phyloP scores from a whole-genome alignment of 2,329 filamentous ascomycete species.

The Periconia sp. region DNA sequence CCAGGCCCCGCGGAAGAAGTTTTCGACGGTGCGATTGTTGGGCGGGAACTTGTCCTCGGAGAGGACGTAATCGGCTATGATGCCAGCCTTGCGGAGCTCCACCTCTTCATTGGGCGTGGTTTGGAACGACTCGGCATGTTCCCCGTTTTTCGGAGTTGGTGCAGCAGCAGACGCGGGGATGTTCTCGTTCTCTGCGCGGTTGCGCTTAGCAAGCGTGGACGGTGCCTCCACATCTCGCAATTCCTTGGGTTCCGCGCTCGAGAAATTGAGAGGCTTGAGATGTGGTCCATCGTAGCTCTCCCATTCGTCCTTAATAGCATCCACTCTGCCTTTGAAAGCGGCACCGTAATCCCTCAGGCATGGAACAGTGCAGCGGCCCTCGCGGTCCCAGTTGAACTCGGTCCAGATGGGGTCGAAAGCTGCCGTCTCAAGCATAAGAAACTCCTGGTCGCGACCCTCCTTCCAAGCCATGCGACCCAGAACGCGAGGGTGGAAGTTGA shows the following conservation, averaged over 20 bases:
- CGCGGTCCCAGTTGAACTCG: constrained; percentile 57
- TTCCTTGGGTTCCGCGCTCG: constrained; percentile 30
- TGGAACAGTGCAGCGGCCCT: constrained; percentile 56
- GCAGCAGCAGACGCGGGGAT: constrained; percentile 30
- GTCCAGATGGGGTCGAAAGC: constrained; percentile 62
- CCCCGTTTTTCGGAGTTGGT: constrained; percentile 22
- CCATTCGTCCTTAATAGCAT: constrained; percentile 55
- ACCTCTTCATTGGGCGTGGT: constrained; percentile 44
- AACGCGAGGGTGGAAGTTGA: constrained; percentile 60
- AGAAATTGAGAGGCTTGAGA: constrained; percentile 38
- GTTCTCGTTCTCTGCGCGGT: constrained; percentile 26
- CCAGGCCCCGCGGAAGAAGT: constrained; percentile 60
- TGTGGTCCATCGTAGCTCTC: constrained; percentile 53
- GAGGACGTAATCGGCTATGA: constrained; percentile 49
- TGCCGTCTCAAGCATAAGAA: constrained; percentile 60
- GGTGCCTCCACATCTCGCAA: constrained; percentile 17
- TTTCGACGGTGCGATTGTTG: constrained; percentile 58
- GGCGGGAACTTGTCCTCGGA: constrained; percentile 56
- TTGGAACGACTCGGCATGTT: constrained; percentile 43
- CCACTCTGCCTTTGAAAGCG: constrained; percentile 53
- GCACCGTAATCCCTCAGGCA: constrained; percentile 57
- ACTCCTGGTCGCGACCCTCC: constrained; percentile 55
- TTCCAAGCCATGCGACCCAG: constrained; percentile 60
- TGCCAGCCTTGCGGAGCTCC: constrained; percentile 44
- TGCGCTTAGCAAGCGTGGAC: constrained; percentile 14